Percentiles rank a stretch among this genome's conserved stretches.
Evolutionary conservation across 1,284 basidiomycete genomes (phyloP).

Genomic region (Cutaneotrichosporon cyanovorans): DNA sequence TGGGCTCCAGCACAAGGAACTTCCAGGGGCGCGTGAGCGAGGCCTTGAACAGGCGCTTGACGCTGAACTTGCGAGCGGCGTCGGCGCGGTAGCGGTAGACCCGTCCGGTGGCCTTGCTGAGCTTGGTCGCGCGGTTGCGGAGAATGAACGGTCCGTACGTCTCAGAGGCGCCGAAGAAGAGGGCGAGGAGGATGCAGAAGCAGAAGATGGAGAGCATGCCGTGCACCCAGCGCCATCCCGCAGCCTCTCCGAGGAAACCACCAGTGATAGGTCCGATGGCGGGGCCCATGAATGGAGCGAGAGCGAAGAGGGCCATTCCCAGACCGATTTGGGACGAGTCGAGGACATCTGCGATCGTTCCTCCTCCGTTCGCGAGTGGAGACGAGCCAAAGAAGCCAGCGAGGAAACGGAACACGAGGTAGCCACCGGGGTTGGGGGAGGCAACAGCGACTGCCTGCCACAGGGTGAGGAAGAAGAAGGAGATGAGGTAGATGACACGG

Average conservation of each 20-base stretch:
- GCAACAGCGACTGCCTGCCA: constrained; percentile 32
- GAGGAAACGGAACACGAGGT: constrained; percentile 37
- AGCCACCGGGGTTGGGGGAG: constrained; percentile 23
- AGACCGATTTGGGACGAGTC: constrained; percentile 36
- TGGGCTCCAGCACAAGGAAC: constrained; percentile 48
- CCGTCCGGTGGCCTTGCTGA: constrained; percentile 45
- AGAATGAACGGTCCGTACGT: constrained; percentile 48
- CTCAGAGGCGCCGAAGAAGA: constrained; percentile 41
- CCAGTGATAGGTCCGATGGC: constrained; percentile 33
- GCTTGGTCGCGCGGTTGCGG: constrained; percentile 36
- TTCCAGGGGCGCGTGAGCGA: constrained; percentile 48
- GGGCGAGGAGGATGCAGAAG: constrained; percentile 6
- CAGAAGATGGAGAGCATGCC: constrained; percentile 57
- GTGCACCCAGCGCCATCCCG: constrained; percentile 53
- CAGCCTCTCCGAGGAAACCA: constrained; percentile 42
- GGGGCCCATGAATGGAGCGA: constrained; percentile 18
- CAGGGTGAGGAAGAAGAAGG: constrained; percentile 42
- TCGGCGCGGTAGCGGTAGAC: constrained; percentile 47
- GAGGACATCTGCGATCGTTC: constrained; percentile 39
- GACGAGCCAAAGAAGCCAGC: constrained; percentile 44
- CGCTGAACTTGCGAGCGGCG: constrained; percentile 38
- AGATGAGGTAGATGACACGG: constrained; percentile 58
- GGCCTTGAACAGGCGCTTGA: constrained; percentile 38
- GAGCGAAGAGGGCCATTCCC: constrained; percentile 26
- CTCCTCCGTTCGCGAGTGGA: constrained; percentile 43